These are phyloP conservation scores for Raffaelea albimanens DNA, from an alignment of 2,329 filamentous ascomycete species.

Conservation along the genomic window DNA sequence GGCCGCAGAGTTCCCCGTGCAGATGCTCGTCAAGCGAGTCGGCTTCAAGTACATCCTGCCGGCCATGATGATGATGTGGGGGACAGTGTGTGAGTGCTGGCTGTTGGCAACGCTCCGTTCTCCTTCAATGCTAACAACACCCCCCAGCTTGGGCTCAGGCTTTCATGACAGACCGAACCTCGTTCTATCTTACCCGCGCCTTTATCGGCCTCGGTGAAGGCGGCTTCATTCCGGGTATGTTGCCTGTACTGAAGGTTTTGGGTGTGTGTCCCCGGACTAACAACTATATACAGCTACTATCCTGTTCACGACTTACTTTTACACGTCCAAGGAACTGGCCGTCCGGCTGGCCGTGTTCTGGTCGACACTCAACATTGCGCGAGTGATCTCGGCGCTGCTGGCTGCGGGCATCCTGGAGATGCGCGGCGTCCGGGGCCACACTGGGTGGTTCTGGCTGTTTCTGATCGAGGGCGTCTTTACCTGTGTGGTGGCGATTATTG, in stretches of 20 bases:
- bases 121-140: constrained; percentile 4
- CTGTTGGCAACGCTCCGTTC: background rate
- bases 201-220: constrained; percentile 24
- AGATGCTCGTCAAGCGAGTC: constrained; percentile 46
- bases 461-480: constrained; percentile 34
- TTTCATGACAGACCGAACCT: constrained; percentile 35
- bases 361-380: constrained; percentile 36
- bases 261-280: no score
- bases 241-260: constrained; percentile 19
- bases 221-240: constrained; percentile 44
- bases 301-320: constrained; percentile 63
- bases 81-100: constrained; percentile 29
- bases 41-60: constrained; percentile 49
- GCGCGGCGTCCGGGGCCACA: constrained; percentile 33
- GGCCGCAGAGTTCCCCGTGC: constrained; percentile 47
- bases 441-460: constrained; percentile 48
- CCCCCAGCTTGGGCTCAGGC: constrained; percentile 32
- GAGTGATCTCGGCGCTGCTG: constrained; percentile 37
- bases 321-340: constrained; percentile 58
- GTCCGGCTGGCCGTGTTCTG: constrained; percentile 61
- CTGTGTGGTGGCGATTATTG: constrained; percentile 20
- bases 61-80: constrained; percentile 39
- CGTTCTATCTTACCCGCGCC: constrained; percentile 41
- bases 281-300: constrained; percentile 31
- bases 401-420: constrained; percentile 39